Conservation (phyloP, 208 protist genomes). For the Crithidia sp. region DNA sequence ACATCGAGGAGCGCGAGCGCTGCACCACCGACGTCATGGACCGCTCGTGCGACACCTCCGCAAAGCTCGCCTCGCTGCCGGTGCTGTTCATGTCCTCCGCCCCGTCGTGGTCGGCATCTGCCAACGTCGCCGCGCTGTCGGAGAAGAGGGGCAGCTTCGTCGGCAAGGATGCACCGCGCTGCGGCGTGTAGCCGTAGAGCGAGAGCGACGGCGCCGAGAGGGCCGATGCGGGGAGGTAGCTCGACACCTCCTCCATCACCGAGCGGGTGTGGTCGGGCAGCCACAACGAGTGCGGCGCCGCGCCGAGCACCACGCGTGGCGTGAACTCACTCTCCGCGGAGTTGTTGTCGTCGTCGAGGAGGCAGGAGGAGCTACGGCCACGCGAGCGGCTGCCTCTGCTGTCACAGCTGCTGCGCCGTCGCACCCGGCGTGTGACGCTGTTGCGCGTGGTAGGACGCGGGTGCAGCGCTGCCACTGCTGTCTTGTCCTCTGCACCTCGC, state of each 20-base stretch:
- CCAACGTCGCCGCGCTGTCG: conserved; percentile 3
- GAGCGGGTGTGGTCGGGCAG: not conserved
- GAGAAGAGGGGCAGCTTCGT: conserved; percentile 14
- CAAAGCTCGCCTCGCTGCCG: conserved; percentile 1
- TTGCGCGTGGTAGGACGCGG: not conserved
- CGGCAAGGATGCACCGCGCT: not conserved
- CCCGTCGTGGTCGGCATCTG: not conserved
- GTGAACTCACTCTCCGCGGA: not conserved
- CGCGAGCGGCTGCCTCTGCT: conserved; percentile 2
- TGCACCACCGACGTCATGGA: conserved; percentile 29
- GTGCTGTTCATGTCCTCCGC: not conserved
- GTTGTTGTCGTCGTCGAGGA: conserved; percentile 1
- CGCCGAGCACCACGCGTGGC: not conserved
- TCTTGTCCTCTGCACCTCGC: not conserved
- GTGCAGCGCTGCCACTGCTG: not conserved
- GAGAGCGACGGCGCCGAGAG: conserved; percentile 14
- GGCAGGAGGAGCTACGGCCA: conserved; percentile 8
- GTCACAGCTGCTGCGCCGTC: not conserved
- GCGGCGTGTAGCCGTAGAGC: not conserved
- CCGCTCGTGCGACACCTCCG: conserved; percentile 18
- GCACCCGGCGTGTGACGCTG: conserved; percentile 1
- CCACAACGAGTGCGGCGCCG: not conserved
- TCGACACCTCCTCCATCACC: not conserved
- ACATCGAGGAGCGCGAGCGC: conserved; percentile 22
- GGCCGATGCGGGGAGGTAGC: not conserved